A percentile compares a stretch with the other conserved stretches of the same genome.
Conservation (phyloP, 192 early-diverging fungal species). For the Diversispora eburnea region DNA sequence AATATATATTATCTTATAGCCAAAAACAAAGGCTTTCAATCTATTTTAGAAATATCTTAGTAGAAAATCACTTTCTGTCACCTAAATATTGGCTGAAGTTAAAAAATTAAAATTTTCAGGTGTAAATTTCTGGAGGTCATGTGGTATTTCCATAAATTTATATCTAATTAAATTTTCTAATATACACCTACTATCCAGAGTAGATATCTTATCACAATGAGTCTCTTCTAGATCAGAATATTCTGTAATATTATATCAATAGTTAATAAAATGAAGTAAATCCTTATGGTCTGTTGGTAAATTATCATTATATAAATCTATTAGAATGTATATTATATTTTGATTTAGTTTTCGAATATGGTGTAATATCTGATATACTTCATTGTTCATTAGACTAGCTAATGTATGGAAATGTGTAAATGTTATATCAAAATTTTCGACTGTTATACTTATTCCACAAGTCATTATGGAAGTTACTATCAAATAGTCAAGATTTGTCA, state of each 20-base stretch:
- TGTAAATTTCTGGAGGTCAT: no score
- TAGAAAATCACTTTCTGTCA: no score
- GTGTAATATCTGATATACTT: slow-evolving; percentile 16
- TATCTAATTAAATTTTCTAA: no score
- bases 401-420: slow-evolving; percentile 13
- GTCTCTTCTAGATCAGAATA: slow-evolving; percentile 12
- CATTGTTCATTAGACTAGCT: neutral
- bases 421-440: neutral
- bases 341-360: neutral
- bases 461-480: slow-evolving; percentile 10
- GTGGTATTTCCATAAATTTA: no score
- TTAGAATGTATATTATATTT: slow-evolving; percentile 8
- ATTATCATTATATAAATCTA: neutral
- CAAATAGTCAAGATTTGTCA: slow-evolving; percentile 15
- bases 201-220: slow-evolving; percentile 10
- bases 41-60: no score
- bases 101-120: no score
- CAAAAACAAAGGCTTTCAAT: no score
- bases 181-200: neutral
- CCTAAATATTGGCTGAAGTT: no score
- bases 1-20: no score
- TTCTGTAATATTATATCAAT: neutral
- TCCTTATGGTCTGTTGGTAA: neutral
- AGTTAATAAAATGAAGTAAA: slow-evolving; percentile 4
- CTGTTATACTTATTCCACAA: slow-evolving; percentile 13